phyloP scores from a whole-genome alignment of 768 basidiomycete species.

The Atractiella rhizophila region DNA sequence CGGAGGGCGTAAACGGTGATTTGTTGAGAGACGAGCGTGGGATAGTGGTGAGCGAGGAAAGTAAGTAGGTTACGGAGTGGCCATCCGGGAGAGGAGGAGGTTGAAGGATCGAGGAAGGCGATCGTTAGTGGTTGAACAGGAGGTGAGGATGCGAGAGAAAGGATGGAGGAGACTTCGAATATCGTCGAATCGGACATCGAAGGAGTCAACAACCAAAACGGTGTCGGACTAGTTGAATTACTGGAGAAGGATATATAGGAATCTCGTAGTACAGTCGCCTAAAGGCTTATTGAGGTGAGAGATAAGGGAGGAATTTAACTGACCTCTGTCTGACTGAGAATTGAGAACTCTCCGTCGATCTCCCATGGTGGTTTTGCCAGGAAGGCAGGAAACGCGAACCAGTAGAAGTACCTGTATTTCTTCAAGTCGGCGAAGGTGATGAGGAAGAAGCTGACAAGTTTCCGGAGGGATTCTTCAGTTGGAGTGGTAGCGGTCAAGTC shows the following conservation, averaged over 20 bases:
- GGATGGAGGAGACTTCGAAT: neutral
- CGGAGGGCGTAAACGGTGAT: too few relatives aligned
- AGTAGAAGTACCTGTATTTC: constrained; percentile 92
- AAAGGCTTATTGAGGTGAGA: too few relatives aligned
- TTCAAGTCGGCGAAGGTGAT: constrained; percentile 93
- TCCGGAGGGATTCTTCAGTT: constrained; percentile 28
- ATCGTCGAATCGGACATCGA: too few relatives aligned
- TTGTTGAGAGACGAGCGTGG: neutral
- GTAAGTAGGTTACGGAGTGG: constrained; percentile 74
- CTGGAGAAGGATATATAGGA: too few relatives aligned
- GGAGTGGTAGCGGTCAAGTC: constrained; percentile 24
- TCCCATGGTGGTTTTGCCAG: constrained; percentile 76
- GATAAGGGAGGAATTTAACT: too few relatives aligned
- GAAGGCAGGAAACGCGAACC: constrained; percentile 92
- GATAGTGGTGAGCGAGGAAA: constrained; percentile 42
- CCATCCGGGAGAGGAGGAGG: constrained; percentile 55
- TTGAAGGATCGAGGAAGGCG: constrained; percentile 63
- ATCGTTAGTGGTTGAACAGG: constrained; percentile 26
- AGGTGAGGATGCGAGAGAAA: neutral
- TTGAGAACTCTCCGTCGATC: too few relatives aligned
- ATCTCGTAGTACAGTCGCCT: too few relatives aligned
- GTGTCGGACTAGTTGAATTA: too few relatives aligned
- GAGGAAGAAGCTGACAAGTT: constrained; percentile 51
- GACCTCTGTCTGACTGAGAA: too few relatives aligned
- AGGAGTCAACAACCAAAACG: too few relatives aligned